Base-by-base conservation (phyloP, 2,329 filamentous ascomycete genomes). In the Knufia fluminis region DNA sequence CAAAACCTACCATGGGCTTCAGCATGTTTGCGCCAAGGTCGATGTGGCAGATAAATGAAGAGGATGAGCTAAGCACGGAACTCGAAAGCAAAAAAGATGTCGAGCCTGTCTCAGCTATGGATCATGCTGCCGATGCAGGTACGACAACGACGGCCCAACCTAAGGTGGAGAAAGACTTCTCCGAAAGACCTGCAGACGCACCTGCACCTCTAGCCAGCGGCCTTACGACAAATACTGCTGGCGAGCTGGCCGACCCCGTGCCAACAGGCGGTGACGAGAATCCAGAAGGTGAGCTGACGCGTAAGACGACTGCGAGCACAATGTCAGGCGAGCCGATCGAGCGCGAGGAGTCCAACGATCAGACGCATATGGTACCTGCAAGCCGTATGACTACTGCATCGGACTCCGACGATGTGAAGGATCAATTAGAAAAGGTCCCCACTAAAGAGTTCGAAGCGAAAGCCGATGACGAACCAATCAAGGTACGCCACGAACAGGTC, bases 101-200 rank as follows among this genome's bases (percentile, higher is more conserved):
- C 31, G 78, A 92, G 3, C 43, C 53, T 10, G 31, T 20, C 16
- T 16, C 22, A 8, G 20, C 22, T 14, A 24, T 14, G 4, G 33
- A 48, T 12, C 33, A 26, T 4, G 53, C 53, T 10, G 20, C 46
- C 7, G 73, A 75, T 44, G 85, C 90, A 47, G 36, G 43, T 4
- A 23, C 56, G 19, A 17, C 50, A n/a, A 44, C 52, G 10, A 51
- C 49, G 3, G 50, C 47, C 4, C 44, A 35, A n/a, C 26, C 26
- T n/a, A 16, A 36, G 33, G 33, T 17, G 16, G 33, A 36, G 33
- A 42, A 53, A 16, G 28, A 39, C 14, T 35, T 6, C 1, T 2
- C 44, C 24, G 24, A 45, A 20, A 51, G 40, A 26, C 40, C 48
- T 16, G 41, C 51, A 6, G 50, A 57, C 36, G 36, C 44, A 26